Evolutionary conservation across 2,329 filamentous ascomycete species (phyloP).

Genomic region (Pestalotiopsis sp.): DNA sequence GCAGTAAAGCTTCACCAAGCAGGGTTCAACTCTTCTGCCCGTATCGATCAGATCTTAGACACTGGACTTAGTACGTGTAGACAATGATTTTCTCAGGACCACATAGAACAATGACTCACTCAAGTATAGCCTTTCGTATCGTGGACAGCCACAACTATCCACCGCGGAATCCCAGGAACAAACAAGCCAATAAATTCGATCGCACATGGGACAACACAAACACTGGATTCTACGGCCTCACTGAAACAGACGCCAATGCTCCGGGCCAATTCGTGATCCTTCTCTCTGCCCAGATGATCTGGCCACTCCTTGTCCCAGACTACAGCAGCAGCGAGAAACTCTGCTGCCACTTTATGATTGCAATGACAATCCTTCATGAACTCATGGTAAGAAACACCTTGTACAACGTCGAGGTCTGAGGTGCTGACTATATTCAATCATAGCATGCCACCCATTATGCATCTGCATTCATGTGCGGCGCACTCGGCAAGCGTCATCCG

Average conservation of each 20-base stretch:
- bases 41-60: conserved; percentile 1
- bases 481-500: neutral
- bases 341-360: conserved; percentile 21
- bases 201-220: neutral
- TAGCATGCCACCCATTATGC: conserved; percentile 11
- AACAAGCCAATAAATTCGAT: neutral
- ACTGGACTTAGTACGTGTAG: neutral
- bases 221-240: neutral
- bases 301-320: conserved; percentile 27
- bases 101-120: neutral
- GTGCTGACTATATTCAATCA: neutral
- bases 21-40: neutral
- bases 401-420: neutral
- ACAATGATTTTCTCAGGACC: neutral
- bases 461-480: neutral
- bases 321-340: conserved; percentile 30
- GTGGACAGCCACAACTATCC: neutral
- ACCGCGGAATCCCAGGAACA: neutral
- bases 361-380: conserved; percentile 28
- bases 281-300: conserved; percentile 26
- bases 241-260: neutral
- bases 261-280: neutral
- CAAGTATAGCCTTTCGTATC: neutral
- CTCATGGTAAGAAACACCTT: conserved; percentile 23
- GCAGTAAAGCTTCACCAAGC: neutral